A percentile compares a stretch with the other conserved stretches of the same genome.
phyloP scores from a whole-genome alignment of 768 basidiomycete genomes.

The Hericium rajendrae region DNA sequence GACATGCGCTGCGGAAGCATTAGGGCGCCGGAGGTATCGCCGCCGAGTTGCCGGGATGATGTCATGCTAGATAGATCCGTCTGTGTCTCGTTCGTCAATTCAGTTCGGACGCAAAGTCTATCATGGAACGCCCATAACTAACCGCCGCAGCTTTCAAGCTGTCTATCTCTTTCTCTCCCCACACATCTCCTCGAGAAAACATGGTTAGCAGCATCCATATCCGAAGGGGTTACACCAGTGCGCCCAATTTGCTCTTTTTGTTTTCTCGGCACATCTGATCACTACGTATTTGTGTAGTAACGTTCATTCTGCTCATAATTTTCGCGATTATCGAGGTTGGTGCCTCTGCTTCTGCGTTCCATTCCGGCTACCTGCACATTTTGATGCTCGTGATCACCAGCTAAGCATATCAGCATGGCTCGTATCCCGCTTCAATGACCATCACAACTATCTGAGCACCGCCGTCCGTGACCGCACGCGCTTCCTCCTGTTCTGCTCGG shows the following conservation, averaged over 20 bases:
- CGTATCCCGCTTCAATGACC: slow-evolving; percentile 45
- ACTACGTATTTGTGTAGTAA: slow-evolving; percentile 1
- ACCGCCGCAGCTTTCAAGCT: neutral
- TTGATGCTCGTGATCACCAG: slow-evolving; percentile 24
- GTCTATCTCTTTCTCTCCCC: neutral
- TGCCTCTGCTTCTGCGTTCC: neutral
- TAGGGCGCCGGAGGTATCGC: neutral
- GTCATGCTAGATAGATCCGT: neutral
- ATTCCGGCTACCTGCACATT: neutral
- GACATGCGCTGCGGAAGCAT: neutral
- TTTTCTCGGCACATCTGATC: neutral
- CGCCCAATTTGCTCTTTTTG: neutral
- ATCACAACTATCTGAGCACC: slow-evolving; percentile 39
- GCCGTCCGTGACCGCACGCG: slow-evolving; percentile 42
- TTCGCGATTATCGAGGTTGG: slow-evolving; percentile 12
- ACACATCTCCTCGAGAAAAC: neutral
- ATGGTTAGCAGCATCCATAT: slow-evolving; percentile 3
- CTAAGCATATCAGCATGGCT: slow-evolving; percentile 69
- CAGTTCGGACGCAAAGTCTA: neutral
- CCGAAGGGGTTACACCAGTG: slow-evolving; percentile 9
- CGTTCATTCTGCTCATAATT: slow-evolving; percentile 5
- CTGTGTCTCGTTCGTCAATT: neutral
- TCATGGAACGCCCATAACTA: neutral
- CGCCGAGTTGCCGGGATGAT: neutral
- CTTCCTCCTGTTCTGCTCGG: slow-evolving; percentile 15